These are phyloP conservation scores for Cicer judaicum DNA, from an alignment of 306 rosid genomes.

Conservation along the genomic window DNA sequence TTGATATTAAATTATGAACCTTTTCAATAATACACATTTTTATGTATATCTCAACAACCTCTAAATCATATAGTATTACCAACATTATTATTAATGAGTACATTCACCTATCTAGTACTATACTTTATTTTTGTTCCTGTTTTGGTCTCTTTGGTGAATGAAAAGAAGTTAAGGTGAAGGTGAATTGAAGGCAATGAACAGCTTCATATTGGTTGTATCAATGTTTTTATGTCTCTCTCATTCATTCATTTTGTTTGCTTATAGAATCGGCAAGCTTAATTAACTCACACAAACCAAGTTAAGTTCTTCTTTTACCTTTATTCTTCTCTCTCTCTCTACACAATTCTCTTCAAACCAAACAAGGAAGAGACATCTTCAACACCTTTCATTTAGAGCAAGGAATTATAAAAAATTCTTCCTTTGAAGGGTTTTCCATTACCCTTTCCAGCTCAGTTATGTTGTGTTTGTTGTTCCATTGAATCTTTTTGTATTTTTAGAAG, in stretches of 20 bases:
- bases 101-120: slow-evolving; percentile 10
- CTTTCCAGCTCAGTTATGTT: slow-evolving; percentile 40
- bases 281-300: slow-evolving; percentile 49
- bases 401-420: slow-evolving; percentile 42
- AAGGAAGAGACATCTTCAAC: slow-evolving; percentile 69
- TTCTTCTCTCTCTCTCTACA: slow-evolving; percentile 50
- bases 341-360: slow-evolving; percentile 51
- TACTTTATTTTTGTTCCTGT: not conserved
- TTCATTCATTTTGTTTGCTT: slow-evolving; percentile 57
- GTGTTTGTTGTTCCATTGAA: slow-evolving; percentile 32
- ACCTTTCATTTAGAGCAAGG: slow-evolving; percentile 59
- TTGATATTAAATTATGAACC: no score
- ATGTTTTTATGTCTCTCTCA: slow-evolving; percentile 47
- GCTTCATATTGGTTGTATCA: not conserved
- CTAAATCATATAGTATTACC: no score
- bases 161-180: slow-evolving; percentile 6
- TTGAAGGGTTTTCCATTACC: slow-evolving; percentile 46
- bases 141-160: slow-evolving; percentile 31
- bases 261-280: slow-evolving; percentile 73
- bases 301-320: slow-evolving; percentile 30
- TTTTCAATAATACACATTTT: no score
- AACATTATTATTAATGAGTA: not conserved
- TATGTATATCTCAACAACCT: no score
- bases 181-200: slow-evolving; percentile 18
- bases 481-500: not conserved